Base-by-base conservation (phyloP, 2,329 filamentous ascomycete genomes). In the Fonsecaea nubica region DNA sequence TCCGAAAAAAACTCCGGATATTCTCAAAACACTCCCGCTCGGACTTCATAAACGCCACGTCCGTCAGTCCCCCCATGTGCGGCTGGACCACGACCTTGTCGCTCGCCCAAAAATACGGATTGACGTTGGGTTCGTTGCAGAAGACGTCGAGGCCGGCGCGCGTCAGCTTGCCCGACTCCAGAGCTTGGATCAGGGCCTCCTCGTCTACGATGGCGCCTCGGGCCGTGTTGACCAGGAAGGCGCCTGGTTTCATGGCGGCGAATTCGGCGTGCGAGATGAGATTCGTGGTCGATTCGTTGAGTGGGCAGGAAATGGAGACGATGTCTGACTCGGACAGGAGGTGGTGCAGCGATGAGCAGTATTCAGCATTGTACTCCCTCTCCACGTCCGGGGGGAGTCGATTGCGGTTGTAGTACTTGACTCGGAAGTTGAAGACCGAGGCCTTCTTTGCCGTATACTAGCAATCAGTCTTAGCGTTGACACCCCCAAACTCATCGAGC, bases 401-500 rank as follows among this genome's bases (percentile, higher is more conserved):
- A 1, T 80, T 85, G 7, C 92, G 87, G 76, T 95, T 95, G 74
- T 92, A 83, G 74, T 96, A 95, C 57, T 89, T 84, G 12, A 91
- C 83, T 52, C 78, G 84, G 90, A 95, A 93, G 10, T 89, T 90
- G 75, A 96, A 93, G 0, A 84, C 90, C 62, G 86, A 83, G 2
- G 89, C 90, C 78, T 93, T 93, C 75, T 82, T 55, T 13, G 67
- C 69, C 9, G 64, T 54, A 36, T 66, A 63, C 69, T 67, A 13
- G 18, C 25, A 25, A 3, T 25, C 25, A 25, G 25, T 25, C n/a
- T n/a, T 2, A 25, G 25, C 7, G 10, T 21, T n/a, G 38, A 48
- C 12, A 21, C 12, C 30, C 12, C 1, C 7, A n/a, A 21, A 25
- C 8, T 0, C 35, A 18, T 12, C 3, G 13, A 33, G 25, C 2